Evolutionary conservation across 768 basidiomycete species (phyloP), one percentile per base, ranked within the genome.

Genomic region (Podaxis carcinomalis): DNA sequence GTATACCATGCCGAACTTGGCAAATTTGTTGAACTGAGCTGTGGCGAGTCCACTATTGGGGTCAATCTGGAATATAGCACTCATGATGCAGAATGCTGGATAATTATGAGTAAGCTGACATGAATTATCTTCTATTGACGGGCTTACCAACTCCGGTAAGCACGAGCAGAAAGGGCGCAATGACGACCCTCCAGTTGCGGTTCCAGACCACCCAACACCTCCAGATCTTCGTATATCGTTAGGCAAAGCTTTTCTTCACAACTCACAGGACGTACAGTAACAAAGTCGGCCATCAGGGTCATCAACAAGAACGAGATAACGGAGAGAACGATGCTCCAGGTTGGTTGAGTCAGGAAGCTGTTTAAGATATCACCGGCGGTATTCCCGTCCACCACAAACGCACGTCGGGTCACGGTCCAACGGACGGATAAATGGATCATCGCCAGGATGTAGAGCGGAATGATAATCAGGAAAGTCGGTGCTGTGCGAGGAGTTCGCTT

Each of bases 171-270:
- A 59, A 11, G 3, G 57, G 50, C 5, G 44, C 27, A 27, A n/a
- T 19, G 13, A n/a, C 39, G 2, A 51, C 50, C 21, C 28, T 59
- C 57, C 57, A 59, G 23, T 59, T 32, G 35, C 57, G 36, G 19
- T 32, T 52, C 57, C 57, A 59, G 19, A 59, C 23, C 5, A 42
- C 21, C 57, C 57, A 59, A 35, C 49, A 51, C 11, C 57, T 51
- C 57, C 57, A 59, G 9, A 59, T 27, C 57, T 59, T n/a, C 28
- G 2, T 44, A 19, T 16, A 39, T 21, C 16, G 11, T 40, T 40
- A 25, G 39, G 21, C 2, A 5, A 6, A 5, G 21, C 11, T 39
- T 16, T 16, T 16, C 25, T 16, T 32, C 10, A 44, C 16, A 13
- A 2, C 5, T 9, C 16, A 21, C 4, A 37, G 6, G 2, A 19